Conservation (phyloP, 495 filamentous ascomycete species). For the Podospora conica region DNA sequence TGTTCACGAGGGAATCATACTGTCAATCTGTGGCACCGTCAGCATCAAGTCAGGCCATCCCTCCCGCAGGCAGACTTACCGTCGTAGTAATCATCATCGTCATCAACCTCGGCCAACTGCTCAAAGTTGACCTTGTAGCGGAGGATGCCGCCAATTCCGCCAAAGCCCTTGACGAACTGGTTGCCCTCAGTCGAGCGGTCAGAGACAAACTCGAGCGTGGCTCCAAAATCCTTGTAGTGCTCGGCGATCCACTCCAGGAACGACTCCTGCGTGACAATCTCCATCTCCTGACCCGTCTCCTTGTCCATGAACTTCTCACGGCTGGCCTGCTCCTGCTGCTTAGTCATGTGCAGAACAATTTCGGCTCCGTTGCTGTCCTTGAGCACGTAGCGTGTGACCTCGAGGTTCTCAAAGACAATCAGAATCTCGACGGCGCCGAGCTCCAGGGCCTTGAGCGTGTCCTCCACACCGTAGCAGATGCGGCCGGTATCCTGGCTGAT, state of each 20-base stretch:
- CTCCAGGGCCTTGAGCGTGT: slow-evolving; percentile 96
- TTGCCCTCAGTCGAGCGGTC: slow-evolving; percentile 96
- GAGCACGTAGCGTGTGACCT: slow-evolving; percentile 83
- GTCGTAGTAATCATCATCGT: slow-evolving; percentile 99
- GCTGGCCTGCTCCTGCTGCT: slow-evolving; percentile 66
- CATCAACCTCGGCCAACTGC: slow-evolving; percentile 87
- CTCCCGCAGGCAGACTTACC: slow-evolving; percentile 38
- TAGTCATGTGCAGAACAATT: slow-evolving; percentile 78
- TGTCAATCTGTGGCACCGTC: slow-evolving; percentile 64
- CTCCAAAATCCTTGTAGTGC: slow-evolving; percentile 94
- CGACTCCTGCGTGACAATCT: slow-evolving; percentile 71
- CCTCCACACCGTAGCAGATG: slow-evolving; percentile 95
- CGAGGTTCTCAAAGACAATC: slow-evolving; percentile 97
- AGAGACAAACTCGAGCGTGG: slow-evolving; percentile 94
- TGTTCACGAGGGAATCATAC: slow-evolving; percentile 76
- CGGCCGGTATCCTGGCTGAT: slow-evolving; percentile 94
- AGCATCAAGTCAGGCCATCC: background rate
- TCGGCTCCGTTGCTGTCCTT: slow-evolving; percentile 68
- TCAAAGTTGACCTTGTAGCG: slow-evolving; percentile 99
- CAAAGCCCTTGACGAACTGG: slow-evolving; percentile 99
- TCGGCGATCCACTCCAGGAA: slow-evolving; percentile 99
- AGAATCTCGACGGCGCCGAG: slow-evolving; percentile 88
- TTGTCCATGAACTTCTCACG: slow-evolving; percentile 88
- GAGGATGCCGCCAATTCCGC: slow-evolving; percentile 93
- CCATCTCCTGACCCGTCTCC: slow-evolving; percentile 94